Percentiles rank a stretch among this genome's conserved stretches.
Evolutionary conservation across 1,284 basidiomycete genomes (phyloP).

Genomic region (Cutaneotrichosporon arboriforme): DNA sequence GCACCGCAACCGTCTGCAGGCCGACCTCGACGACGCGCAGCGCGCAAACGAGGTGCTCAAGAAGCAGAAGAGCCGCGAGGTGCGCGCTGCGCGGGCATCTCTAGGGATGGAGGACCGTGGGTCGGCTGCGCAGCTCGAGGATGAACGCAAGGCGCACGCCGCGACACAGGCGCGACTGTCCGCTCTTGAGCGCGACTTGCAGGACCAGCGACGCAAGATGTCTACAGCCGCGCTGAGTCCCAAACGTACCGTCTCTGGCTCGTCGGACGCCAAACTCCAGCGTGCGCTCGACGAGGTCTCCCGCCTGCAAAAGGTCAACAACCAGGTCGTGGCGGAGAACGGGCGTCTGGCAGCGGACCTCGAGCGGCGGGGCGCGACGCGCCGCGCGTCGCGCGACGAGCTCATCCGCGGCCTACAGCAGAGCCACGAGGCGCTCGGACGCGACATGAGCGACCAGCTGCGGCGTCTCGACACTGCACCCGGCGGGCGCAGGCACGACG

Average conservation of each 20-base stretch:
- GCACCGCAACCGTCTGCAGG: conserved; percentile 57
- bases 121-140: conserved; percentile 25
- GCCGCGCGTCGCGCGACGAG: conserved; percentile 27
- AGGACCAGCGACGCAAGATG: conserved; percentile 33
- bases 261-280: conserved; percentile 23
- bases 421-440: conserved; percentile 38
- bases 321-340: conserved; percentile 26
- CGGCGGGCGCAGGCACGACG: not conserved
- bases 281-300: conserved; percentile 30
- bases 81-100: conserved; percentile 31
- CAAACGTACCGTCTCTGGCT: conserved; percentile 11
- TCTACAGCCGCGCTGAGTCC: conserved; percentile 23
- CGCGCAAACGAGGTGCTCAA: conserved; percentile 71
- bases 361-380: not conserved
- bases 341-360: conserved; percentile 24
- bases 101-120: conserved; percentile 36
- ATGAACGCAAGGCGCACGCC: conserved; percentile 31
- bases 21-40: conserved; percentile 78
- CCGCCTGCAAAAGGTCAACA: conserved; percentile 27
- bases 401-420: conserved; percentile 41
- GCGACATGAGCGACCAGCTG: conserved; percentile 44
- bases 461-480: conserved; percentile 30
- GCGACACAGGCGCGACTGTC: conserved; percentile 31
- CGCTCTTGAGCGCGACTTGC: conserved; percentile 38
- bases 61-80: conserved; percentile 49